These are phyloP conservation scores for Globisporangium middletonii DNA, from an alignment of 352 stramenopile species.

Conservation along the genomic window DNA sequence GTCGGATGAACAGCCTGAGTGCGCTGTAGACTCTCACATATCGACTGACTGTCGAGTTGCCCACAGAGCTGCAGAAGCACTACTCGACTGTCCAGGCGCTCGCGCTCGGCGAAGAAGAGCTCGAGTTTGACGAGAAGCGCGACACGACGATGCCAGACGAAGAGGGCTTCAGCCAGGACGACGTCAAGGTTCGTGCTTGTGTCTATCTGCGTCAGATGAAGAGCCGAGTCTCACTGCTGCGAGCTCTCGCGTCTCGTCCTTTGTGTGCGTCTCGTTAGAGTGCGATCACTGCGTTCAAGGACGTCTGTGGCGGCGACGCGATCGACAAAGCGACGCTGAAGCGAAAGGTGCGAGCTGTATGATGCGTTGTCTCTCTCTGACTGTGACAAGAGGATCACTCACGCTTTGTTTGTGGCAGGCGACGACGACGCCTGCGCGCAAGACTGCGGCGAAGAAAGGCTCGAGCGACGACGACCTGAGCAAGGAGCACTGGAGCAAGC, in stretches of 20 bases:
- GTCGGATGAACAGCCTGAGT: neutral
- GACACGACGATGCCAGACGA: slow-evolving; percentile 71
- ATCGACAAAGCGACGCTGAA: slow-evolving; percentile 46
- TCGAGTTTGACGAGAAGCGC: slow-evolving; percentile 74
- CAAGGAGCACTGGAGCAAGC: slow-evolving; percentile 39
- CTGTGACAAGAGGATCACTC: neutral
- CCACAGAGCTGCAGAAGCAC: slow-evolving; percentile 78
- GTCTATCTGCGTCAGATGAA: neutral
- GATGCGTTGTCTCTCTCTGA: neutral
- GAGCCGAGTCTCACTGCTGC: neutral
- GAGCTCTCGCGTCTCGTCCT: neutral
- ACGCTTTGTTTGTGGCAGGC: slow-evolving; percentile 15
- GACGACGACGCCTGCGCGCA: slow-evolving; percentile 13
- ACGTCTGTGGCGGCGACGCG: slow-evolving; percentile 43
- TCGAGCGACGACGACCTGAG: slow-evolving; percentile 33
- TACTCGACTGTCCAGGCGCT: slow-evolving; percentile 77
- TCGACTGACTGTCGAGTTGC: neutral
- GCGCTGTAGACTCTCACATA: neutral
- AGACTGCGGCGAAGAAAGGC: slow-evolving; percentile 33
- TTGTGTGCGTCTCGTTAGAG: slow-evolving; percentile 16
- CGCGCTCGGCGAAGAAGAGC: slow-evolving; percentile 58
- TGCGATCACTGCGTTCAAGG: slow-evolving; percentile 37
- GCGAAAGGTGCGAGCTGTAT: slow-evolving; percentile 29
- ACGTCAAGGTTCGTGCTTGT: slow-evolving; percentile 43
- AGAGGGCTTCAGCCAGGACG: slow-evolving; percentile 56